Evolutionary conservation across 345 rosid species (phyloP), one percentile per base, ranked within the genome.

Genomic region (Physaria fendleri): DNA sequence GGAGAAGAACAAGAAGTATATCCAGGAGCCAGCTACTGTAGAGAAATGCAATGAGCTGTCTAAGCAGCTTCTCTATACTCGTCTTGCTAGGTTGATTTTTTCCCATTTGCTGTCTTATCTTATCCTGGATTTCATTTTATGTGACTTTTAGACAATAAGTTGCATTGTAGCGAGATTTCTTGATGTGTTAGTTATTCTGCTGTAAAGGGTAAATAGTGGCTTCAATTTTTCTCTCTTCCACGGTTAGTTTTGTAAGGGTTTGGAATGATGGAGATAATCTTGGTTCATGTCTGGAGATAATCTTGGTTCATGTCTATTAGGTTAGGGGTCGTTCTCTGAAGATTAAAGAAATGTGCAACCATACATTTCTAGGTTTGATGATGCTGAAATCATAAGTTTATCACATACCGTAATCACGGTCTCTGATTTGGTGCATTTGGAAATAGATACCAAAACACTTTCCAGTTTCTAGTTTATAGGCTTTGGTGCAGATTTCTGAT

Each of bases 61-160:
- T 11, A 90, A 90, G 71, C 93, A 87, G 66, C 75, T 90, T 65
- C 56, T 90, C 32, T 84, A 86, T 80, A 87, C 95, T 48, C 93
- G 93, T 62, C 95, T 90, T 37, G 95, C 95, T 24, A 84, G 97
- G 97, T 90, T 50, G 2, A n/a, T n/a, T 3, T 27, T 6, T 6
- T 52, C 32, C 22, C 25, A 24, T 45, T 22, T 4, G 0, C 16
- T 28, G 33, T 49, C 59, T n/a, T n/a, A n/a, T n/a, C n/a, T n/a
- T n/a, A n/a, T n/a, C n/a, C n/a, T n/a, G n/a, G n/a, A n/a, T n/a
- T n/a, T n/a, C n/a, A n/a, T n/a, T 24, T 17, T 16, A 64, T 53
- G 11, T 43, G 16, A 20, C 28, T n/a, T n/a, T 42, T 44, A 23
- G 15, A 45, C 14, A 8, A 27, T 11, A 4, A 3, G 16, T 17